Conservation (phyloP, 495 filamentous ascomycete genomes). For the Penicillium antarcticum region DNA sequence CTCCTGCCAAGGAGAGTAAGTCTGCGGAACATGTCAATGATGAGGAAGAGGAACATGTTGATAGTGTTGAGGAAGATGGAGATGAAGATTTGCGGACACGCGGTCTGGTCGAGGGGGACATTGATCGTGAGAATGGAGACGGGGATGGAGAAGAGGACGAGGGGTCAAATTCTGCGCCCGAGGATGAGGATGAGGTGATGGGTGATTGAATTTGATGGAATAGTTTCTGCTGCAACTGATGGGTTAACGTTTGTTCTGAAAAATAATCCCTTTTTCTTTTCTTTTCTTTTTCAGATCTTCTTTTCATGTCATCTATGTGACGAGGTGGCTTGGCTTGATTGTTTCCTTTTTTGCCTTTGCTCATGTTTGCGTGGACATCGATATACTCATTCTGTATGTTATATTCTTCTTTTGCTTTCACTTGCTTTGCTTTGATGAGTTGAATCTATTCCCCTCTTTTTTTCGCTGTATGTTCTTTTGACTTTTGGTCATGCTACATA, state of each 20-base stretch:
- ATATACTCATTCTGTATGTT: constrained; percentile 12
- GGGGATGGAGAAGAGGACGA: constrained; percentile 41
- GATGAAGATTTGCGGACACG: constrained; percentile 61
- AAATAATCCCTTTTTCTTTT: constrained; percentile 1
- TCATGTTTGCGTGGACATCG: constrained; percentile 13
- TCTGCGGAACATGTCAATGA: constrained; percentile 46
- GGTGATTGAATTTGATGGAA: constrained; percentile 50
- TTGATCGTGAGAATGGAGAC: constrained; percentile 47
- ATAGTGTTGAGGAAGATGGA: constrained; percentile 49
- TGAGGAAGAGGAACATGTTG: constrained; percentile 50
- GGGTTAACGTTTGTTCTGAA: constrained; percentile 1
- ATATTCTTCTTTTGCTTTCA: constrained; percentile 4
- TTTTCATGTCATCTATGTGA: constrained; percentile 5
- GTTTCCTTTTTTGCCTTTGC: constrained; percentile 4
- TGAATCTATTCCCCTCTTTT: not conserved
- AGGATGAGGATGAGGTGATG: constrained; percentile 66
- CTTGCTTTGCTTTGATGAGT: constrained; percentile 1
- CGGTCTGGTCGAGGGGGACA: constrained; percentile 57
- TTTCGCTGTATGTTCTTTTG: no score
- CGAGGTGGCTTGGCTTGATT: constrained; percentile 7
- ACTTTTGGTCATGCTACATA: no score
- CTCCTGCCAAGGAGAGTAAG: constrained; percentile 31
- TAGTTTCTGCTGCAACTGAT: not conserved
- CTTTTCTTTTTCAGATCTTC: constrained; percentile 7
- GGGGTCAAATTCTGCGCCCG: constrained; percentile 35